These are phyloP conservation scores for Xerocomus potaroensis DNA, from an alignment of 768 basidiomycete species.

Conservation along the genomic window DNA sequence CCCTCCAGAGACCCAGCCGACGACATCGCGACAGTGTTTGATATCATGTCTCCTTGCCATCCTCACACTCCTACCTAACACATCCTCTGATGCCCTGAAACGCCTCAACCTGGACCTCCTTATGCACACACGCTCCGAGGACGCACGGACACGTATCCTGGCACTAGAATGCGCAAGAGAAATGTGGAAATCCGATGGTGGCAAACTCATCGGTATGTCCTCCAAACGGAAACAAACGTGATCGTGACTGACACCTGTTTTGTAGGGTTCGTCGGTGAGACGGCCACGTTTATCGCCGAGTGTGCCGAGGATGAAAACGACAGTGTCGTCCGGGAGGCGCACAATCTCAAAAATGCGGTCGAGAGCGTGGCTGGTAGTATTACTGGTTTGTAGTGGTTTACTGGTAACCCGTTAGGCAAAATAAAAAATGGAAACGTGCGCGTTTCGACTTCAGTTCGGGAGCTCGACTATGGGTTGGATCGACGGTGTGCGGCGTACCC, in stretches of 20 bases:
- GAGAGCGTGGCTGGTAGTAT: slow-evolving; percentile 67
- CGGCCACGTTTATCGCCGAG: slow-evolving; percentile 82
- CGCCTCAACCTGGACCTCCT: slow-evolving; percentile 76
- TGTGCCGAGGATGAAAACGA: slow-evolving; percentile 88
- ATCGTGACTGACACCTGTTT: neutral
- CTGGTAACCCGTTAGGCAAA: neutral
- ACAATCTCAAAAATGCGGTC: slow-evolving; percentile 63
- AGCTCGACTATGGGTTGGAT: too few species aligned
- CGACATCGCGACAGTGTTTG: slow-evolving; percentile 11
- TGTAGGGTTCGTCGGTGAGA: slow-evolving; percentile 73
- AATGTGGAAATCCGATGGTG: slow-evolving; percentile 77
- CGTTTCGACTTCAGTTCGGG: too few species aligned
- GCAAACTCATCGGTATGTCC: slow-evolving; percentile 60
- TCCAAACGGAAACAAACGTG: neutral
- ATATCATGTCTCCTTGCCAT: slow-evolving; percentile 18
- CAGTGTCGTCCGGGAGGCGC: slow-evolving; percentile 66
- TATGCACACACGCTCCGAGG: slow-evolving; percentile 88
- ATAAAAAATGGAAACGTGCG: too few species aligned
- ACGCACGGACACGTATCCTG: slow-evolving; percentile 59
- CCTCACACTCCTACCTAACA: slow-evolving; percentile 12
- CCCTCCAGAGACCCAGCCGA: neutral
- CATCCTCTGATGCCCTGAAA: slow-evolving; percentile 53
- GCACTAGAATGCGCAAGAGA: slow-evolving; percentile 64
- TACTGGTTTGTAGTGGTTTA: slow-evolving; percentile 24
- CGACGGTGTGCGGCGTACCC: too few species aligned